These are phyloP conservation scores for Blastocystis sp. DNA, from an alignment of 352 stramenopile genomes.

Conservation along the genomic window DNA sequence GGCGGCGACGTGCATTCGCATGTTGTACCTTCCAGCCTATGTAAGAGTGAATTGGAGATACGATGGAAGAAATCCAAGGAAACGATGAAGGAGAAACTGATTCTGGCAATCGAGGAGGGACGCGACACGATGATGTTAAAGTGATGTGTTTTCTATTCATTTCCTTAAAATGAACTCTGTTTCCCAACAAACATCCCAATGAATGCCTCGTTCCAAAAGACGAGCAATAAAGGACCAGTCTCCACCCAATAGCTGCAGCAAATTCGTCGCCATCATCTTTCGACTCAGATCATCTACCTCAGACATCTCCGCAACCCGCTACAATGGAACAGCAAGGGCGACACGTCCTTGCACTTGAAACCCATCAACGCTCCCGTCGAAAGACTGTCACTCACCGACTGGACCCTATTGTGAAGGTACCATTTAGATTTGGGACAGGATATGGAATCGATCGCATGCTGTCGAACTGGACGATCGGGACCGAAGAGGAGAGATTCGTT, in stretches of 20 bases:
- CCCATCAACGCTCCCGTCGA: neutral
- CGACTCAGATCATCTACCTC: neutral
- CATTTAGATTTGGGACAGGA: neutral
- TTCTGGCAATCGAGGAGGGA: neutral
- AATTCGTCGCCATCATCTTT: constrained; percentile 29
- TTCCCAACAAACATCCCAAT: constrained; percentile 29
- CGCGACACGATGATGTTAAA: neutral
- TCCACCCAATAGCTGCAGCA: neutral
- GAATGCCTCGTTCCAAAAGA: neutral
- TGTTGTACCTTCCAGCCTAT: constrained; percentile 21
- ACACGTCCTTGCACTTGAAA: neutral
- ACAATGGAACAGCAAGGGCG: neutral
- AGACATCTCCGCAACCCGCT: neutral
- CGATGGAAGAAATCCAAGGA: constrained; percentile 21
- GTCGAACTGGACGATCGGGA: neutral
- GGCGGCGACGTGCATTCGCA: neutral
- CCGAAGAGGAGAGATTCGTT: neutral
- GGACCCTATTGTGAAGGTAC: neutral
- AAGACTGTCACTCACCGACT: neutral
- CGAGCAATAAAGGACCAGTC: constrained; percentile 12
- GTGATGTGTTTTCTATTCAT: constrained; percentile 21
- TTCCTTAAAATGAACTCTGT: no score
- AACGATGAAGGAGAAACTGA: neutral
- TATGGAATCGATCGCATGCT: constrained; percentile 7
- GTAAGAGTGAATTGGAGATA: neutral